Evolutionary conservation across 495 filamentous ascomycete genomes (phyloP).

Genomic region (Podospora didyma): DNA sequence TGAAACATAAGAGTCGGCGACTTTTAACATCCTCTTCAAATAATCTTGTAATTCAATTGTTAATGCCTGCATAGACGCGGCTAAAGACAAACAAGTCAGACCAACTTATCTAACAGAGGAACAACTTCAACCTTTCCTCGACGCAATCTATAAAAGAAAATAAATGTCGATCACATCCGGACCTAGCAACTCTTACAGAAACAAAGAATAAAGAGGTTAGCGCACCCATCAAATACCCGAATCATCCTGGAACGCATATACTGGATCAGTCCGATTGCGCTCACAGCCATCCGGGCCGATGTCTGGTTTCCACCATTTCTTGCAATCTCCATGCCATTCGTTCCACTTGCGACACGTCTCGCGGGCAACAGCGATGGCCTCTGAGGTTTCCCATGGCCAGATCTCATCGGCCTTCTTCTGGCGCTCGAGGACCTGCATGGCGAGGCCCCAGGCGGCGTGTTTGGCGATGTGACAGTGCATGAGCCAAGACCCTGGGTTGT

Average conservation of each 20-base stretch:
- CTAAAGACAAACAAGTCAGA: too few relatives aligned
- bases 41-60: too few relatives aligned
- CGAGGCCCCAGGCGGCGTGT: slow-evolving; percentile 42
- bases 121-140: too few relatives aligned
- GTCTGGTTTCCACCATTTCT: slow-evolving; percentile 10
- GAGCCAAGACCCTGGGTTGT: slow-evolving; percentile 40
- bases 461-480: slow-evolving; percentile 42
- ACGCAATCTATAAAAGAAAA: too few relatives aligned
- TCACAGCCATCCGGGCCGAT: slow-evolving; percentile 1
- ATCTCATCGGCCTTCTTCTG: slow-evolving; percentile 7
- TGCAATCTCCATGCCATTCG: not conserved
- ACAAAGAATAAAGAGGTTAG: too few relatives aligned
- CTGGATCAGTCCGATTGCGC: not conserved
- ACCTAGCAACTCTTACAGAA: too few relatives aligned
- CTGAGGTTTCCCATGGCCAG: slow-evolving; percentile 4
- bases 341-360: slow-evolving; percentile 2
- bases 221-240: slow-evolving; percentile 15
- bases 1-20: too few relatives aligned
- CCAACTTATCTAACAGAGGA: too few relatives aligned
- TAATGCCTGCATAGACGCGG: too few relatives aligned
- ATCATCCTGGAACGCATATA: slow-evolving; percentile 12
- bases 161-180: too few relatives aligned
- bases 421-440: slow-evolving; percentile 38
- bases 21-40: too few relatives aligned
- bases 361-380: not conserved